Conservation (phyloP, 129 eudicot genomes). For the Smallanthus sonchifolius region DNA sequence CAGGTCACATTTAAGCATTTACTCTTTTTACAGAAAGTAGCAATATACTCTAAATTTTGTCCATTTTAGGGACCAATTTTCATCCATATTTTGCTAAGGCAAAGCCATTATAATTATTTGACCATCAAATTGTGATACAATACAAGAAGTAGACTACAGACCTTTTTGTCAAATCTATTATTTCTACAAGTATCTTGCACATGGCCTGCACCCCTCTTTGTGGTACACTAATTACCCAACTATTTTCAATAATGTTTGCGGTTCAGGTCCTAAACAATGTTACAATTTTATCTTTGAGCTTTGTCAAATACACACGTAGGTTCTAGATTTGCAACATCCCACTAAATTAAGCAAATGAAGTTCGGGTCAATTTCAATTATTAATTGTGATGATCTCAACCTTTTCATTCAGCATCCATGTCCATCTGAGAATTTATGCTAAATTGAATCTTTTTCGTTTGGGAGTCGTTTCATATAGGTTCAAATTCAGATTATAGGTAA, state of each 20-base stretch:
- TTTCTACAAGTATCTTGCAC: neutral
- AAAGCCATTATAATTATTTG: neutral
- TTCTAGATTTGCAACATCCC: slow-evolving; percentile 1
- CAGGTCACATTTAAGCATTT: neutral
- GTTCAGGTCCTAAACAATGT: slow-evolving; percentile 6
- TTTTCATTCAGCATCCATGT: slow-evolving; percentile 2
- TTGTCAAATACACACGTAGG: neutral
- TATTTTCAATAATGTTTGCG: neutral
- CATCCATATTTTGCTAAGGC: neutral
- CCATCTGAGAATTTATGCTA: neutral
- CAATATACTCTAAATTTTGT: neutral
- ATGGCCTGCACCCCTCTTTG: slow-evolving; percentile 11
- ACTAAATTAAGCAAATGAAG: neutral
- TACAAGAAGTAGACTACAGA: neutral
- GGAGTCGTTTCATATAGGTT: neutral
- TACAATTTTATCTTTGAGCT: neutral
- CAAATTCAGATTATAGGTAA: slow-evolving; percentile 1
- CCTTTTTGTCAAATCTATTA: neutral
- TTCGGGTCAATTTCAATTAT: slow-evolving; percentile 3
- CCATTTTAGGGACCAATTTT: neutral
- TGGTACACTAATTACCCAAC: neutral
- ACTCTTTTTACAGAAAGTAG: neutral
- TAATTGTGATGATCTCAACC: slow-evolving; percentile 7
- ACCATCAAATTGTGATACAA: neutral
- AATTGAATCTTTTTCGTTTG: neutral